A percentile compares a stretch with the other conserved stretches of the same genome.
Evolutionary conservation across 345 rosid species (phyloP).

Genomic region (Cardamine occulta): DNA sequence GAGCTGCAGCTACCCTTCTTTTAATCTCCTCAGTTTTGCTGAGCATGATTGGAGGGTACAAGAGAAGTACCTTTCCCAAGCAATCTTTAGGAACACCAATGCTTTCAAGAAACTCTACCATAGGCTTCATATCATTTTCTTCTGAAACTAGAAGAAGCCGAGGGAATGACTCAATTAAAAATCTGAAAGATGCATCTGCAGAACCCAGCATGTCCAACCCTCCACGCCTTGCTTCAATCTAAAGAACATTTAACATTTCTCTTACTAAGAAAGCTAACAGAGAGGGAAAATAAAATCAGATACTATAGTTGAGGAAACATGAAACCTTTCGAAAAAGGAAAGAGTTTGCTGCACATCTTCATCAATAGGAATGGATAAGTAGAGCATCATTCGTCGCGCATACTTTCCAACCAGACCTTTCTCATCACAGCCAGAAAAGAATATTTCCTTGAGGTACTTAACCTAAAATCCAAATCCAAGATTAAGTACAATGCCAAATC

Average conservation of each 20-base stretch:
- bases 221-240: slow-evolving; percentile 97
- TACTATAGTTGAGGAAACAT: background rate
- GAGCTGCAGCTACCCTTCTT: slow-evolving; percentile 49
- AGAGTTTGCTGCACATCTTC: slow-evolving; percentile 87
- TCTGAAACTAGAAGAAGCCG: slow-evolving; percentile 65
- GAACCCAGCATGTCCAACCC: slow-evolving; percentile 73
- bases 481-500: slow-evolving; percentile 48
- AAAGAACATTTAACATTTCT: slow-evolving; percentile 18
- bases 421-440: slow-evolving; percentile 74
- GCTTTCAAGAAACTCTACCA: slow-evolving; percentile 56
- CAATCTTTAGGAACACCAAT: slow-evolving; percentile 54
- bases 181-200: slow-evolving; percentile 59
- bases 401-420: slow-evolving; percentile 51
- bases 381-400: slow-evolving; percentile 76
- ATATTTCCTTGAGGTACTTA: slow-evolving; percentile 74
- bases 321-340: slow-evolving; percentile 89
- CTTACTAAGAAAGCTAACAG: slow-evolving; percentile 15
- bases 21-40: slow-evolving; percentile 47
- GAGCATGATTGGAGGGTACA: slow-evolving; percentile 74
- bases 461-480: slow-evolving; percentile 72
- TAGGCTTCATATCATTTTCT: slow-evolving; percentile 65
- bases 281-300: background rate
- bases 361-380: slow-evolving; percentile 73
- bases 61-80: slow-evolving; percentile 54
- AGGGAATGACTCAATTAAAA: slow-evolving; percentile 83